phyloP scores from a whole-genome alignment of 2,329 filamentous ascomycete genomes.

The Shiraia sp. region DNA sequence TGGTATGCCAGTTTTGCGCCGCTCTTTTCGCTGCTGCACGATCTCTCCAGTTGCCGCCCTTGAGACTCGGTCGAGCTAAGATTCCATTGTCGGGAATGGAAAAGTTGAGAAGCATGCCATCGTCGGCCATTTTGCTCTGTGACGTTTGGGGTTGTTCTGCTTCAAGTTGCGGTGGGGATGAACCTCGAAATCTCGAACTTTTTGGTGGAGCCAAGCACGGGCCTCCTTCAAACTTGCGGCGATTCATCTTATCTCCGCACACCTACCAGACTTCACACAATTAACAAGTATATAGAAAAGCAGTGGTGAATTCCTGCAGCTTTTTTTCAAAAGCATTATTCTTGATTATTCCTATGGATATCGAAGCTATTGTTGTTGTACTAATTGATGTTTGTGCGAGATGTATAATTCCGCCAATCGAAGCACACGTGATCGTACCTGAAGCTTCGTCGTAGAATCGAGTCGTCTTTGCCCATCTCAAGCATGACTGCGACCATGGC shows the following conservation, averaged over 20 bases:
- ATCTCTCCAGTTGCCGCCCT: conserved; percentile 92
- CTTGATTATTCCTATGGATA: background rate
- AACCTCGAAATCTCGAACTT: conserved; percentile 11
- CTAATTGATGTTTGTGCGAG: too few species aligned
- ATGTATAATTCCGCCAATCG: too few species aligned
- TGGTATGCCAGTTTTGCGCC: conserved; percentile 58
- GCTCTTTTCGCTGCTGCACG: conserved; percentile 78
- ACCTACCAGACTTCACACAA: too few species aligned
- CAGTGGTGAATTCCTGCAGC: too few species aligned
- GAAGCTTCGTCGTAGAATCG: conserved; percentile 28
- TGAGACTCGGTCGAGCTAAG: conserved; percentile 68
- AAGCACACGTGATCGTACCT: conserved; percentile 12
- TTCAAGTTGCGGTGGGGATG: conserved; percentile 1
- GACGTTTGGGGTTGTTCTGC: conserved; percentile 1
- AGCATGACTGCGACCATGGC: conserved; percentile 18
- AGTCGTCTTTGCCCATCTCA: conserved; percentile 26
- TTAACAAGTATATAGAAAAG: too few species aligned
- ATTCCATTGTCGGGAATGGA: conserved; percentile 71
- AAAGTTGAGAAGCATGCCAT: conserved; percentile 95
- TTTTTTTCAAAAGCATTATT: conserved; percentile 1
- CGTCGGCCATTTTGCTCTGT: conserved; percentile 75
- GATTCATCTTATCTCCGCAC: background rate
- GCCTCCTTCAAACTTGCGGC: background rate
- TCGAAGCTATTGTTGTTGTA: too few species aligned
- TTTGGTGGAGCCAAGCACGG: conserved; percentile 20